Evolutionary conservation across 2,329 filamentous ascomycete genomes (phyloP), one percentile per base, ranked within the genome.

Genomic region (Pseudocercospora ulei): DNA sequence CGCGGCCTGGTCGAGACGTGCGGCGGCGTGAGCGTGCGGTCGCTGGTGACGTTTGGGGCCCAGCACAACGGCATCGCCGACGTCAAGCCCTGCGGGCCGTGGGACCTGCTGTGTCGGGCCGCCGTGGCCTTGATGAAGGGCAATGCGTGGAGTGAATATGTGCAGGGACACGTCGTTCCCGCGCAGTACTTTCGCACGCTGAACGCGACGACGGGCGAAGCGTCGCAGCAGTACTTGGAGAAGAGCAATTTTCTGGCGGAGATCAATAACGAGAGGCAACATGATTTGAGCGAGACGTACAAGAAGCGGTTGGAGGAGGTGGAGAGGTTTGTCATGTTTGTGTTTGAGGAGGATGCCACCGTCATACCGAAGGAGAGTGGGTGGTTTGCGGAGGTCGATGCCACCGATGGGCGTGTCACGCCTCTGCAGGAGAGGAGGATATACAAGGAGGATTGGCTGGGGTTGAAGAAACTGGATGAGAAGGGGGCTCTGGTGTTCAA

Each of bases 391-490:
- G 86, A 96, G 59, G 80, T 90, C 31, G 85, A 90, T 61, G 69
- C 67, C 20, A 82, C 76, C 3, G 66, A 56, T 43, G 69, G 67
- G 1, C 71, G 77, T 44, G 68, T 77, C 13, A 82, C 75, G 29
- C 71, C 71, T 9, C 63, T 98, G 58, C 70, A 73, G 49, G 73
- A 86, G 36, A 70, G 83, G 41, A 61, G 63, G 17, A 67, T 96
- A 1, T 98, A 95, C 62, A 75, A 73, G 51, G 80, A 96, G 64
- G 88, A 98, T 65, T 98, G 90, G 90, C 66, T 98, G 17, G 90
- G 90, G 0, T 66, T 98, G 59, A 82, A 74, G 60, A 65, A 66
- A 53, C 65, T 98, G 55, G 87, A 95, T 64, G 66, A 79, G 59
- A 81, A 81, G 65, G 83, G 80, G 2, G 82, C 75, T 1, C 65